Evolutionary conservation across 2,329 filamentous ascomycete species (phyloP).

Genomic region (Colletotrichum falcatum): DNA sequence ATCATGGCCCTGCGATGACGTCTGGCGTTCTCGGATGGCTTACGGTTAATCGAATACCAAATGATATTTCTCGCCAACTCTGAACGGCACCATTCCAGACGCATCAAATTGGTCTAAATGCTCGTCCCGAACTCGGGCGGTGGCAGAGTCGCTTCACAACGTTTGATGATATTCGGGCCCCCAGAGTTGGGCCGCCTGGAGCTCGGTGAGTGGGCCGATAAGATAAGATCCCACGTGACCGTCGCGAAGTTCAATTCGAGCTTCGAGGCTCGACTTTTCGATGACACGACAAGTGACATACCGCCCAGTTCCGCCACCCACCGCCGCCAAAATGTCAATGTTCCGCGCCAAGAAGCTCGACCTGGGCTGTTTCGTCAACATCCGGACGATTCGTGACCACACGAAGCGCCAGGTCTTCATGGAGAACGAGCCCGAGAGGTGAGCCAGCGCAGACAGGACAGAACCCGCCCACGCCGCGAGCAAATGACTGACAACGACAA

Average conservation of each 20-base stretch:
- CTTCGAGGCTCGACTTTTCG: slow-evolving; percentile 20
- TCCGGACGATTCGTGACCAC: slow-evolving; percentile 90
- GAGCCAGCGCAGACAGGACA: slow-evolving; percentile 42
- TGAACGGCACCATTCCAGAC: neutral
- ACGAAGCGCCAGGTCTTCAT: slow-evolving; percentile 95
- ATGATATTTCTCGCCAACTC: slow-evolving; percentile 4
- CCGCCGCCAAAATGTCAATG: slow-evolving; percentile 74
- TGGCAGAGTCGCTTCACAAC: neutral
- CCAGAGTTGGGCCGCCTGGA: neutral
- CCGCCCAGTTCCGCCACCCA: slow-evolving; percentile 6
- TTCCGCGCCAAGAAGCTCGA: slow-evolving; percentile 93
- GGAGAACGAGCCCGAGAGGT: slow-evolving; percentile 90
- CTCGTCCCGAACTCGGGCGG: neutral
- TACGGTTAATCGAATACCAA: slow-evolving; percentile 35
- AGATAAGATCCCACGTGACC: slow-evolving; percentile 25
- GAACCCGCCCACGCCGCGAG: neutral
- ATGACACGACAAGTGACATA: slow-evolving; percentile 11
- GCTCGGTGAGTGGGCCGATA: slow-evolving; percentile 4
- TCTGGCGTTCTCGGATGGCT: slow-evolving; percentile 33
- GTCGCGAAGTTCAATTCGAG: slow-evolving; percentile 14
- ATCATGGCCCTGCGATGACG: slow-evolving; percentile 27
- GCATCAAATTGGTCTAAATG: neutral
- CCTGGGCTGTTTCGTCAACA: slow-evolving; percentile 87
- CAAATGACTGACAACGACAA: neutral
- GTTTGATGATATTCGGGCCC: neutral